phyloP scores from a whole-genome alignment of 495 filamentous ascomycete species.

The Penicillium verhagenii region DNA sequence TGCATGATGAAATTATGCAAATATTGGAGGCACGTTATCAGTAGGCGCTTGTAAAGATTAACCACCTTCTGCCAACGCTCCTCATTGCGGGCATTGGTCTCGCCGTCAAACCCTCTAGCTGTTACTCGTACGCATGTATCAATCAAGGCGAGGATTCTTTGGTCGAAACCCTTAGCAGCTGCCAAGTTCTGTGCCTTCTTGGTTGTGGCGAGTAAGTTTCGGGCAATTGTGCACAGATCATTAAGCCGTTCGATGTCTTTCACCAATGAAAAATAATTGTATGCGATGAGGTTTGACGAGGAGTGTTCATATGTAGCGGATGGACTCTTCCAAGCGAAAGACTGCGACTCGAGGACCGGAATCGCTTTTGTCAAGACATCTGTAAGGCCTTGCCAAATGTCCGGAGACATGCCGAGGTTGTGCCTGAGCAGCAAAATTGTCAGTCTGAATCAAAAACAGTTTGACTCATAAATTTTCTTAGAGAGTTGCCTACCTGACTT shows the following conservation, averaged over 20 bases:
- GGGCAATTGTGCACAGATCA: constrained; percentile 77
- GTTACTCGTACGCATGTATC: constrained; percentile 84
- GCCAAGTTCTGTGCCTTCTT: constrained; percentile 86
- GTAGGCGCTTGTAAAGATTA: constrained; percentile 76
- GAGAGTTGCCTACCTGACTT: constrained; percentile 39
- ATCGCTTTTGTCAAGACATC: constrained; percentile 59
- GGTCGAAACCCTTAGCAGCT: constrained; percentile 72
- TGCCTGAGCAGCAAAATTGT: constrained; percentile 22
- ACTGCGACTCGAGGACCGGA: constrained; percentile 61
- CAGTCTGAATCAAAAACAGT: neutral
- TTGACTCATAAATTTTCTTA: neutral
- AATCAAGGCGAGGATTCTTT: constrained; percentile 78
- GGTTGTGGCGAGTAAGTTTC: constrained; percentile 80
- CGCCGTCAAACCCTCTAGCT: constrained; percentile 84
- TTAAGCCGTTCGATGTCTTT: constrained; percentile 83
- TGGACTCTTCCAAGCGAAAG: constrained; percentile 58
- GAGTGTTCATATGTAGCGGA: constrained; percentile 56
- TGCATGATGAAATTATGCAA: constrained; percentile 89
- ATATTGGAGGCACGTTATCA: constrained; percentile 87
- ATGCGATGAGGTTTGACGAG: constrained; percentile 69
- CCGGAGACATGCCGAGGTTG: constrained; percentile 55
- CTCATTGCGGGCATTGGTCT: constrained; percentile 62
- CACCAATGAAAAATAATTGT: constrained; percentile 70
- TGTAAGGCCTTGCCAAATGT: constrained; percentile 70
- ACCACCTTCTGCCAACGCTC: constrained; percentile 73